Conservation (phyloP, 2,329 filamentous ascomycete genomes). For the Akanthomyces uredinophilus region DNA sequence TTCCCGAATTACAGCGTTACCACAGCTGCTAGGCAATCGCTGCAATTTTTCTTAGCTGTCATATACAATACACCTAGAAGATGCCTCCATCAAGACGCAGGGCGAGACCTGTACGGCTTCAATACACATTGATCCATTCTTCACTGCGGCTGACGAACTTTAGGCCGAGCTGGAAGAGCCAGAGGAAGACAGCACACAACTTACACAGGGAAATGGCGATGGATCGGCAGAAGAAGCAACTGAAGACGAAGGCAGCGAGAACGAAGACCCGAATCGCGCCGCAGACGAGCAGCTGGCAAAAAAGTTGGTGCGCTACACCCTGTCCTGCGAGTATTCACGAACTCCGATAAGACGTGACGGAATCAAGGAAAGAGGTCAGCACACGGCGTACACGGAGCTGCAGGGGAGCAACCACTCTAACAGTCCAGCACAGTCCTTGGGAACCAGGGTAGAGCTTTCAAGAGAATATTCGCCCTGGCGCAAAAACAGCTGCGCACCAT, state of each 20-base stretch:
- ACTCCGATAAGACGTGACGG: conserved; percentile 56
- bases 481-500: conserved; percentile 64
- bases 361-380: conserved; percentile 57
- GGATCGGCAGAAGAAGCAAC: conserved; percentile 31
- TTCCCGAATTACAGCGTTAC: not conserved
- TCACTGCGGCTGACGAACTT: not conserved
- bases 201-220: conserved; percentile 27
- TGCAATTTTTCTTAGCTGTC: not conserved
- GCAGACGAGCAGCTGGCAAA: conserved; percentile 52
- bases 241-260: conserved; percentile 34
- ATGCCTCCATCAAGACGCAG: conserved; percentile 22
- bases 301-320: conserved; percentile 62
- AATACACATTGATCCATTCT: not conserved
- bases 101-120: conserved; percentile 26
- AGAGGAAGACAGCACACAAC: conserved; percentile 29
- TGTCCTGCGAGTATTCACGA: conserved; percentile 61
- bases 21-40: too few relatives aligned
- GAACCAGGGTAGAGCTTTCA: conserved; percentile 65
- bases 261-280: conserved; percentile 29
- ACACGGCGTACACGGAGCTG: not conserved
- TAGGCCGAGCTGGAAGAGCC: conserved; percentile 27
- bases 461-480: conserved; percentile 67
- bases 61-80: not conserved
- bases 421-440: conserved; percentile 57
- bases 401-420: conserved; percentile 16